A percentile compares a stretch with the other conserved stretches of the same genome.
phyloP scores from a whole-genome alignment of 176 grass and related monocot species.

The Avena eriantha region DNA sequence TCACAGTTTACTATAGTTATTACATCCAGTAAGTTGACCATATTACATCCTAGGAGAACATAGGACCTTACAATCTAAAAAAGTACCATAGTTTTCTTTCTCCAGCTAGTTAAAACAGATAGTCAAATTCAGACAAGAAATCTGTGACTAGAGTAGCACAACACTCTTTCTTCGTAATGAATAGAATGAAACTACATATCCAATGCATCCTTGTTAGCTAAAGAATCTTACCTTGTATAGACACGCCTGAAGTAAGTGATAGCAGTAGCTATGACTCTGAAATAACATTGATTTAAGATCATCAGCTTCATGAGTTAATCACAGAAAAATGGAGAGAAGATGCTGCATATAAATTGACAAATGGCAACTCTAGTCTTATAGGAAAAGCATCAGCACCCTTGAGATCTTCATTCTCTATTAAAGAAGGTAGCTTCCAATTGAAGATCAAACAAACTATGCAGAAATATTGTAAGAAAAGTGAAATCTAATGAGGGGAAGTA shows the following conservation, averaged over 20 bases:
- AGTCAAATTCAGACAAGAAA: constrained; percentile 15
- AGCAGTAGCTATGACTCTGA: constrained; percentile 98
- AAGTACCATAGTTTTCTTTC: constrained; percentile 11
- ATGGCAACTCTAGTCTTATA: constrained; percentile 3
- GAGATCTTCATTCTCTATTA: background rate
- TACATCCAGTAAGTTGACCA: background rate
- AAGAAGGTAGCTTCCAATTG: background rate
- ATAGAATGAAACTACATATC: background rate
- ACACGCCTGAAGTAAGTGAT: constrained; percentile 96
- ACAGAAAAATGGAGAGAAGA: background rate
- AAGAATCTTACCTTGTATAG: constrained; percentile 82
- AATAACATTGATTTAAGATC: constrained; percentile 46
- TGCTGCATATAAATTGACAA: background rate
- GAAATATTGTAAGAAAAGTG: background rate
- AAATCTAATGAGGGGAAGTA: background rate
- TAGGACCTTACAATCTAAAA: background rate
- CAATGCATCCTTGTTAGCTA: constrained; percentile 30
- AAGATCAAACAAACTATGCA: background rate
- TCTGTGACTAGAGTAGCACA: background rate
- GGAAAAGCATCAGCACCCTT: background rate
- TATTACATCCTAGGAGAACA: constrained; percentile 10
- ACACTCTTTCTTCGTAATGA: background rate
- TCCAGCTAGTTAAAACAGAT: constrained; percentile 4
- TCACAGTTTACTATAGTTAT: background rate
- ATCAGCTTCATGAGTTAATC: constrained; percentile 1